Conservation (phyloP, 2,329 filamentous ascomycete species). For the Cucurbitaria berberidis region DNA sequence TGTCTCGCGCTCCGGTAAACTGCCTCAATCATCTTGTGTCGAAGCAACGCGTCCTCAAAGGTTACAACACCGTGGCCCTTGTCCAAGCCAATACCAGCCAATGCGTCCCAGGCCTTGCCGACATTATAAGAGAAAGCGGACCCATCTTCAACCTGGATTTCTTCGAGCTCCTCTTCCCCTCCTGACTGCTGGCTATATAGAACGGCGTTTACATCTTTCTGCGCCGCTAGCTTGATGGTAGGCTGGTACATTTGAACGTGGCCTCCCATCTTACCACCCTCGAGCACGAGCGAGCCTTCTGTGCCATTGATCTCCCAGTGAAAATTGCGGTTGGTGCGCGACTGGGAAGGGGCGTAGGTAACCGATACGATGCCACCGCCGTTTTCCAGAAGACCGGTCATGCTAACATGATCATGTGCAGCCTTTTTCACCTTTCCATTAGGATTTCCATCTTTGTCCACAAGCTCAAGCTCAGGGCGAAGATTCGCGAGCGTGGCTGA, state of each 20-base stretch:
- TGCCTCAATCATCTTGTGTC: slow-evolving; percentile 47
- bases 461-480: slow-evolving; percentile 23
- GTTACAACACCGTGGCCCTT: slow-evolving; percentile 33
- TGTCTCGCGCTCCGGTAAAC: slow-evolving; percentile 43
- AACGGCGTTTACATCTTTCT: slow-evolving; percentile 25
- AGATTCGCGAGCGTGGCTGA: slow-evolving; percentile 34
- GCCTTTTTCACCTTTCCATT: slow-evolving; percentile 30
- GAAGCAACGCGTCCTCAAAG: slow-evolving; percentile 44
- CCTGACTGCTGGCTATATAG: neutral
- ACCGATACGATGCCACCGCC: slow-evolving; percentile 34
- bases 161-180: slow-evolving; percentile 31
- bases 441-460: slow-evolving; percentile 26
- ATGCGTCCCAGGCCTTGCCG: slow-evolving; percentile 63
- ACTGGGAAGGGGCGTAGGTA: slow-evolving; percentile 27
- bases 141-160: slow-evolving; percentile 58
- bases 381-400: slow-evolving; percentile 26
- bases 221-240: slow-evolving; percentile 34
- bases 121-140: slow-evolving; percentile 59
- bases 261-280: slow-evolving; percentile 27
- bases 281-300: slow-evolving; percentile 42
- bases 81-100: slow-evolving; percentile 47
- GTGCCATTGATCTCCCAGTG: slow-evolving; percentile 50
- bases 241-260: slow-evolving; percentile 55
- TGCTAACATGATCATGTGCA: slow-evolving; percentile 35
- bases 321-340: slow-evolving; percentile 34